Evolutionary conservation across 2,329 filamentous ascomycete genomes (phyloP).

Genomic region (Atkinsonella texensis): DNA sequence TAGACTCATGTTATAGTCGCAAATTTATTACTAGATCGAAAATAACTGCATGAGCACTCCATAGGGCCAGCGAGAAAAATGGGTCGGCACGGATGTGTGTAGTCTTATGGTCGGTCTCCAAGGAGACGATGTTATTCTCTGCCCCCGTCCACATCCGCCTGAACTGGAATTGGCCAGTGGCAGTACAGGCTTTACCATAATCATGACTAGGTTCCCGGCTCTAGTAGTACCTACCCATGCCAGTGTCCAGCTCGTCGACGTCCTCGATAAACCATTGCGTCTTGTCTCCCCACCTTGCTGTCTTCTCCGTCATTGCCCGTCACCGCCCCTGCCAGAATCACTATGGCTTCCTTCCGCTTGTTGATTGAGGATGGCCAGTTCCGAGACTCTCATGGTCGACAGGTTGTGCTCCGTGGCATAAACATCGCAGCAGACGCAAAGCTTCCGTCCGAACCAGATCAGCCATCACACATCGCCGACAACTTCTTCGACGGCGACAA

Average conservation of each 20-base stretch:
- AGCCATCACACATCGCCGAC: slow-evolving; percentile 65
- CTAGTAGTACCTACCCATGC: not conserved
- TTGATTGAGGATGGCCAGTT: slow-evolving; percentile 79
- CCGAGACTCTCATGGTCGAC: slow-evolving; percentile 66
- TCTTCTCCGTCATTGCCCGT: not conserved
- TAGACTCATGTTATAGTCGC: no score
- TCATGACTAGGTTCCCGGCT: no score
- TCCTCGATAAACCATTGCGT: not conserved
- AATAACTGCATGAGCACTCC: no score
- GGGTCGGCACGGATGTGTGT: no score
- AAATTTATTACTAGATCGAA: no score
- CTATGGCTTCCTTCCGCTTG: slow-evolving; percentile 65
- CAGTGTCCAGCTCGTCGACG: not conserved
- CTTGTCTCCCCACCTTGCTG: not conserved
- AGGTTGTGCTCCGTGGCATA: slow-evolving; percentile 84
- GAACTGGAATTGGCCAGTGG: no score
- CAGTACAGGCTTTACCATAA: no score
- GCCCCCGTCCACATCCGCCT: no score
- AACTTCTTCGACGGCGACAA: slow-evolving; percentile 88
- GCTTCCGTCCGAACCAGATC: slow-evolving; percentile 67
- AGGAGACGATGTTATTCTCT: no score
- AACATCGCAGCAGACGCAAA: slow-evolving; percentile 89
- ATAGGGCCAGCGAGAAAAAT: no score
- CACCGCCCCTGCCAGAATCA: not conserved
- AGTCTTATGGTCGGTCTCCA: no score